Conservation (phyloP, 78 protist genomes). For the Anaeramoeba flamelloides region DNA sequence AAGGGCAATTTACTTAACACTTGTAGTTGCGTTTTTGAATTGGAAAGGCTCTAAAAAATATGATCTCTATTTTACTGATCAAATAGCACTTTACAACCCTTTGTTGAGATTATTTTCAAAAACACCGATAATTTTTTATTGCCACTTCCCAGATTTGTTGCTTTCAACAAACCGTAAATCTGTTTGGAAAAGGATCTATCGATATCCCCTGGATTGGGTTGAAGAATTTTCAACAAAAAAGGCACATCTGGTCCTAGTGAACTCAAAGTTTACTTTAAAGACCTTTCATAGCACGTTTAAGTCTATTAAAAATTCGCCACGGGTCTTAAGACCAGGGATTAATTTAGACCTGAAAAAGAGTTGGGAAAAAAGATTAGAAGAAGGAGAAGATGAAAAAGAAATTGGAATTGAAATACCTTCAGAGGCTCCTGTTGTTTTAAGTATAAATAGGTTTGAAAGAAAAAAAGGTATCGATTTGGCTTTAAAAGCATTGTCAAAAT, state of each 20-base stretch:
- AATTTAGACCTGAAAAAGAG: no score
- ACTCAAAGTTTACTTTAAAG: neutral
- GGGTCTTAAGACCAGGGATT: neutral
- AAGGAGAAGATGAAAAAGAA: neutral
- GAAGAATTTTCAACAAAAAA: conserved; percentile 57
- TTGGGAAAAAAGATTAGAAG: neutral
- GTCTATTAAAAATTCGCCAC: neutral
- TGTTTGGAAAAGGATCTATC: conserved; percentile 38
- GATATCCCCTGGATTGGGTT: conserved; percentile 69
- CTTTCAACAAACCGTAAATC: conserved; percentile 8
- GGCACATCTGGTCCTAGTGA: conserved; percentile 15
- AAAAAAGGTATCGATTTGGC: conserved; percentile 80
- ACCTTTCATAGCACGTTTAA: conserved; percentile 3
- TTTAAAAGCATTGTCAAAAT: conserved; percentile 40
- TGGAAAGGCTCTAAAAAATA: neutral
- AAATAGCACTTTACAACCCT: conserved; percentile 43
- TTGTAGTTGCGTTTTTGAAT: conserved; percentile 8
- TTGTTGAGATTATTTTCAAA: conserved; percentile 19
- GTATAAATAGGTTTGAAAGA: conserved; percentile 84
- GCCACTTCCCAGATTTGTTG: conserved; percentile 90
- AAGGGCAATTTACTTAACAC: conserved; percentile 45
- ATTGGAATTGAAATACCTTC: neutral
- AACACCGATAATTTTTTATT: conserved; percentile 69
- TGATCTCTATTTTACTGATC: conserved; percentile 57
- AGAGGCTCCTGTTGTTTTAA: conserved; percentile 26